phyloP scores from a whole-genome alignment of 2,329 filamentous ascomycete genomes.

The Penicillium sp. region DNA sequence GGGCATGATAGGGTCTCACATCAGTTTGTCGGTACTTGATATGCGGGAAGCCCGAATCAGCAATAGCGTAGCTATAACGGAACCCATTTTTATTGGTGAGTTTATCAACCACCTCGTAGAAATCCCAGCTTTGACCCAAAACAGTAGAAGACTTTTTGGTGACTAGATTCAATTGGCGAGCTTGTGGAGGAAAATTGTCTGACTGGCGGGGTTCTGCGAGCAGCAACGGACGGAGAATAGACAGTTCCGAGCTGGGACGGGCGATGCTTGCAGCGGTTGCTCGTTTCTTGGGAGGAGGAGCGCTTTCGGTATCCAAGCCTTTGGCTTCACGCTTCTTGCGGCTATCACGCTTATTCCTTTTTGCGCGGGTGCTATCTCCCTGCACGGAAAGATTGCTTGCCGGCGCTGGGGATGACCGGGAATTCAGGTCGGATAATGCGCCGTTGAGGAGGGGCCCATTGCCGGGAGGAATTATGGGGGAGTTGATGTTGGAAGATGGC shows the following conservation, averaged over 20 bases:
- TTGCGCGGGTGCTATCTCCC: constrained; percentile 30
- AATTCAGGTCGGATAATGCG: constrained; percentile 27
- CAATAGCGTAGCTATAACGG: constrained; percentile 84
- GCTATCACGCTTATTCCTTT: constrained; percentile 42
- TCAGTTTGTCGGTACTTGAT: constrained; percentile 91
- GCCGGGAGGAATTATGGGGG: constrained; percentile 28
- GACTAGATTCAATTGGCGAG: constrained; percentile 39
- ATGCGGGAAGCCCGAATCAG: constrained; percentile 79
- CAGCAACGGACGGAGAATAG: constrained; percentile 38
- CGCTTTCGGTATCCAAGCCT: constrained; percentile 35
- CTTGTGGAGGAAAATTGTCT: constrained; percentile 36
- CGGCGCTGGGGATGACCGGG: constrained; percentile 34
- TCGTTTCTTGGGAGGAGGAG: constrained; percentile 35
- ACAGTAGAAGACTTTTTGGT: constrained; percentile 34
- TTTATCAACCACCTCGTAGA: constrained; percentile 43
- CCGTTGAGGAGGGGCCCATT: constrained; percentile 28
- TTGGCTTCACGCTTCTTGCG: constrained; percentile 44
- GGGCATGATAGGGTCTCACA: constrained; percentile 71
- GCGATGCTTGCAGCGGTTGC: constrained; percentile 29
- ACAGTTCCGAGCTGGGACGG: constrained; percentile 36
- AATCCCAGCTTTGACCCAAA: constrained; percentile 36
- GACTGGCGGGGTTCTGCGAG: constrained; percentile 38
- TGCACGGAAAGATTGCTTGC: constrained; percentile 26
- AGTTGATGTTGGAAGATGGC: constrained; percentile 37
- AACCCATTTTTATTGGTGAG: constrained; percentile 67